These are phyloP conservation scores for Nicotiana paniculata DNA, from an alignment of 257 asterid species.

Conservation along the genomic window DNA sequence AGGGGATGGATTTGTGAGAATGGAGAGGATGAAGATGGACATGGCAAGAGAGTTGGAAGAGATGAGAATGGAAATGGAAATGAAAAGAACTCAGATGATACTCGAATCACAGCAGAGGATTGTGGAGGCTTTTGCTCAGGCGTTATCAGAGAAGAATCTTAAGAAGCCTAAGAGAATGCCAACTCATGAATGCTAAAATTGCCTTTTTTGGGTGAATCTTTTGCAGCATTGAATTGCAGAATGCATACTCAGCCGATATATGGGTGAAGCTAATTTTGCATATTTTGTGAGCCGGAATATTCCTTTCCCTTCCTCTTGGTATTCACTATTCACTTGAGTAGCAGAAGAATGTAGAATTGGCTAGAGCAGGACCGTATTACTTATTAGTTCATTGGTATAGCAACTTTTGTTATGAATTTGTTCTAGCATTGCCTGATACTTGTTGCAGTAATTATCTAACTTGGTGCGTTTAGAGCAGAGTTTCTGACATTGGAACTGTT, in stretches of 20 bases:
- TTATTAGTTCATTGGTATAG: background rate
- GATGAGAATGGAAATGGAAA: slow-evolving; percentile 95
- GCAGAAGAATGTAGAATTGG: background rate
- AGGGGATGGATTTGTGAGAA: slow-evolving; percentile 85
- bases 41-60: slow-evolving; percentile 73
- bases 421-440: background rate
- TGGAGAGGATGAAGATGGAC: slow-evolving; percentile 95
- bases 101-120: slow-evolving; percentile 82
- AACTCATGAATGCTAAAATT: slow-evolving; percentile 16
- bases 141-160: slow-evolving; percentile 38
- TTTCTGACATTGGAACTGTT: background rate
- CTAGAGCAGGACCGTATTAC: background rate
- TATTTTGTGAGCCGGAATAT: background rate
- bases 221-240: slow-evolving; percentile 1
- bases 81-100: slow-evolving; percentile 93
- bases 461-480: background rate
- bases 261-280: background rate
- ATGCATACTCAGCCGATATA: background rate
- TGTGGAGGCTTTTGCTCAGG: slow-evolving; percentile 66
- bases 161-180: slow-evolving; percentile 55
- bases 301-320: background rate
- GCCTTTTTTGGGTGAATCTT: background rate
- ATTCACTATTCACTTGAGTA: background rate
- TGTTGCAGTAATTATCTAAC: background rate
- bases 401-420: background rate